Base-by-base conservation (phyloP, 2,329 filamentous ascomycete species). In the Cercospora sojina region DNA sequence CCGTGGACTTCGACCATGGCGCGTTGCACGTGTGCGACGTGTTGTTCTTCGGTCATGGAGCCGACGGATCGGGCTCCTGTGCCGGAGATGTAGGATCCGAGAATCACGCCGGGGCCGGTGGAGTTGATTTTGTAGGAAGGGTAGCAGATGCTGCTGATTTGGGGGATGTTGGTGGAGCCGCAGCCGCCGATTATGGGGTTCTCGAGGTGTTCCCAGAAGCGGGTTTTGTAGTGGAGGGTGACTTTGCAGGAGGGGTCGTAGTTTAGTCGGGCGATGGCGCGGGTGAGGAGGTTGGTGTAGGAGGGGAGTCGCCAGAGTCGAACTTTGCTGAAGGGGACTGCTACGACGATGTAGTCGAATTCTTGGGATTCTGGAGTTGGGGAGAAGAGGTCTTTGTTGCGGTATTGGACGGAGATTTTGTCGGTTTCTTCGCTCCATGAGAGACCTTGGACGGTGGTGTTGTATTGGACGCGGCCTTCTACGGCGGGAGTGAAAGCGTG, bases 1-100 rank as follows among this genome's bases (percentile, higher is more conserved):
- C 88, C 88, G 73, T 91, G 88, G n/a, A 90, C 84, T 74, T 90
- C 85, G 13, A 86, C 80, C 86, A 91, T 90, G 20, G 88, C 85
- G 49, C 89, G 84, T 67, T 90, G 82, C 1, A 88, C 83, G 63
- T 87, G 83, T 16, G 85, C 83, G 2, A 90, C 85, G 72, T 91
- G 88, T 70, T 90, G 84, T 12, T 81, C 81, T 64, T 88, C 86
- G 10, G 82, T 80, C 53, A 85, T 78, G 6, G 84, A 79, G 1
- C 78, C 81, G 71, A 84, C 80, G 2, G 81, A 80, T 20, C 79
- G 77, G 0, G 81, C 83, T 1, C 77, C 75, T 13, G 80, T 80
- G 20, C 81, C 84, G 0, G 80, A 82, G 32, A 80, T 73, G 78
- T 91, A 91, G 23, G 83, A 85, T 0, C 81, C 88, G 1, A 91